Percentiles rank a stretch among this genome's conserved stretches.
These are phyloP conservation scores for Besnoitia besnoiti DNA, from an alignment of 169 alveolate species.

Conservation along the genomic window DNA sequence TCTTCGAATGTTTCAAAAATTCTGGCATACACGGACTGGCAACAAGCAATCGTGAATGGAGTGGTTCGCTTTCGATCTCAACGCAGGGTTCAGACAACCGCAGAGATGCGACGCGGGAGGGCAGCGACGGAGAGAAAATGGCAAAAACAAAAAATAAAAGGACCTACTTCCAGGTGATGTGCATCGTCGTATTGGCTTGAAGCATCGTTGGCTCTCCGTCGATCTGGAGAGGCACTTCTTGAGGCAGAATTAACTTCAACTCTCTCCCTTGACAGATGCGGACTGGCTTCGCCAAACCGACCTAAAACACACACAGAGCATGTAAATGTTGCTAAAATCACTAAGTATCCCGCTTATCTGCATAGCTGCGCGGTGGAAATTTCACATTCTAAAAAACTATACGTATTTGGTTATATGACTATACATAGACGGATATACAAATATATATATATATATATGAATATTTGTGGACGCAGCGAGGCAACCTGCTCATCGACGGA, in stretches of 20 bases:
- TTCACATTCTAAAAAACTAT: too few species aligned
- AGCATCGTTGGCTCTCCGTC: slow-evolving; percentile 77
- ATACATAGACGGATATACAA: neutral
- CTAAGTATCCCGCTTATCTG: too few species aligned
- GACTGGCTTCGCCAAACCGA: slow-evolving; percentile 75
- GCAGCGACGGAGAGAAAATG: neutral
- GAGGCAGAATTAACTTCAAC: slow-evolving; percentile 66
- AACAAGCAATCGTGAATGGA: too few species aligned
- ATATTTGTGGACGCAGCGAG: neutral
- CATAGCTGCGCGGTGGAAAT: too few species aligned
- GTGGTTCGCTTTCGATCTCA: too few species aligned
- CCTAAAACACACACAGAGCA: slow-evolving; percentile 24
- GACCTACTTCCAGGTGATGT: slow-evolving; percentile 44
- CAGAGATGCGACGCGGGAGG: too few species aligned
- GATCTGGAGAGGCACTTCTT: slow-evolving; percentile 73
- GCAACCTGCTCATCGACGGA: too few species aligned
- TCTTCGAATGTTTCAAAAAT: too few species aligned
- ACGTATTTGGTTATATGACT: too few species aligned
- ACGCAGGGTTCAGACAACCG: too few species aligned
- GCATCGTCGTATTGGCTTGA: slow-evolving; percentile 25
- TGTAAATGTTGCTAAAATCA: neutral
- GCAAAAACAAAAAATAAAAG: too few species aligned
- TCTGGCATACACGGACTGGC: too few species aligned
- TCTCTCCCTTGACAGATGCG: slow-evolving; percentile 74
- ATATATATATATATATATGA: neutral